Evolutionary conservation across 768 basidiomycete species (phyloP), one percentile per base, ranked within the genome.

Genomic region (Pleurotus salmoneostramineus): DNA sequence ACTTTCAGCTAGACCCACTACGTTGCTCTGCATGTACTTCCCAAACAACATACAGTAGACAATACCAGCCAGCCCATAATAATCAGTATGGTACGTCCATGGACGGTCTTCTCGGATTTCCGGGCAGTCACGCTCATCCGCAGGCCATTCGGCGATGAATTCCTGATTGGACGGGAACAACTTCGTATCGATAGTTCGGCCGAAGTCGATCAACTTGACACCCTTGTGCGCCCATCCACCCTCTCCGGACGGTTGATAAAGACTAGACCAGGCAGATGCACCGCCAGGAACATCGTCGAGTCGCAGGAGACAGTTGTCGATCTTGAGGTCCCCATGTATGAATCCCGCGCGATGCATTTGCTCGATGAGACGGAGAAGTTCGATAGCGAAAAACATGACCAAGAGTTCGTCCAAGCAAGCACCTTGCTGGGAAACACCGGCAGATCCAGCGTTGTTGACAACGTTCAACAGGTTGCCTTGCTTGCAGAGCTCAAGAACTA

Each of bases 311-410:
- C 95, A 97, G 73, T 99, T 99, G 74, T 99, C 97, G 70, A 98
- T 97, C 77, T 99, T 99, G 61, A 99, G 81, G 73, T 99, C 97
- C 34, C 97, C 96, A 66, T 99, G 97, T 63, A 99, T 91, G 74
- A 98, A 92, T 8, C 93, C 92, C 0, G 80, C 75, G 12, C 67
- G 57, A 69, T 98, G 97, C 69, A 98, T 82, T 14, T 80, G 86
- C 66, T 95, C 94, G 44, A 98, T 72, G 7, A 91, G 72, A 31
- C 87, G 87, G 40, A 98, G 72, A 5, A 98, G 83, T 70, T 98
- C 97, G 65, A 96, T 81, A 27, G 90, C 80, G 81, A 98, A 99
- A 81, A 98, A 99, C 68, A 96, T 83, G 45, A 93, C 94, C 55
- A 98, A 80, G 3, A 96, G 80, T 68, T 99, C 97, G 65, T 98